Percentiles rank a stretch among this genome's conserved stretches.
phyloP scores from a whole-genome alignment of 2,329 filamentous ascomycete genomes.

The Xylaria sp. region DNA sequence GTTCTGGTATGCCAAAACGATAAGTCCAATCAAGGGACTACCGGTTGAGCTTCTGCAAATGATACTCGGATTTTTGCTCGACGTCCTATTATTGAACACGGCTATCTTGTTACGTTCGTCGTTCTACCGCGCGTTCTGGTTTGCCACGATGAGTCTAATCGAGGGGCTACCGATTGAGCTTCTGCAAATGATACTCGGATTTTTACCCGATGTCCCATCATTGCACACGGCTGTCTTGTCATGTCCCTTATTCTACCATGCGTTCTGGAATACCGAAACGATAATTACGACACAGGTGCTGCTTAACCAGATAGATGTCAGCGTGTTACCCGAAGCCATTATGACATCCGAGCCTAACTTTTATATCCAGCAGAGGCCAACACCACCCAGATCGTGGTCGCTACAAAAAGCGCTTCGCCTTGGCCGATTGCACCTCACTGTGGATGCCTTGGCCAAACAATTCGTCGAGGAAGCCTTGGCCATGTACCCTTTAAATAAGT shows the following conservation, averaged over 20 bases:
- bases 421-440: conserved; percentile 2
- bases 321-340: conserved; percentile 26
- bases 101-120: conserved; percentile 19
- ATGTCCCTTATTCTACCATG: conserved; percentile 19
- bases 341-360: conserved; percentile 7
- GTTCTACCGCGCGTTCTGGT: conserved; percentile 20
- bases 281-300: conserved; percentile 14
- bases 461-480: background rate
- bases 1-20: conserved; percentile 2
- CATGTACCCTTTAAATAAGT: background rate
- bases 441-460: conserved; percentile 1
- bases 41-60: conserved; percentile 12
- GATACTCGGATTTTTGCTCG: conserved; percentile 14
- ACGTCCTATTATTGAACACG: conserved; percentile 19
- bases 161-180: conserved; percentile 5
- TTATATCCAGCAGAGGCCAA: background rate
- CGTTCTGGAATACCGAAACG: conserved; percentile 6
- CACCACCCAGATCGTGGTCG: background rate
- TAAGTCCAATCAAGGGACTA: conserved; percentile 6
- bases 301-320: conserved; percentile 20
- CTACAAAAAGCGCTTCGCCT: conserved; percentile 8
- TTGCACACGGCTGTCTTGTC: conserved; percentile 16
- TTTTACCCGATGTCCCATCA: conserved; percentile 18
- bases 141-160: conserved; percentile 3
- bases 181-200: conserved; percentile 16